These are phyloP conservation scores for Fusarium temperatum DNA, from an alignment of 2,329 filamentous ascomycete genomes.

Conservation along the genomic window DNA sequence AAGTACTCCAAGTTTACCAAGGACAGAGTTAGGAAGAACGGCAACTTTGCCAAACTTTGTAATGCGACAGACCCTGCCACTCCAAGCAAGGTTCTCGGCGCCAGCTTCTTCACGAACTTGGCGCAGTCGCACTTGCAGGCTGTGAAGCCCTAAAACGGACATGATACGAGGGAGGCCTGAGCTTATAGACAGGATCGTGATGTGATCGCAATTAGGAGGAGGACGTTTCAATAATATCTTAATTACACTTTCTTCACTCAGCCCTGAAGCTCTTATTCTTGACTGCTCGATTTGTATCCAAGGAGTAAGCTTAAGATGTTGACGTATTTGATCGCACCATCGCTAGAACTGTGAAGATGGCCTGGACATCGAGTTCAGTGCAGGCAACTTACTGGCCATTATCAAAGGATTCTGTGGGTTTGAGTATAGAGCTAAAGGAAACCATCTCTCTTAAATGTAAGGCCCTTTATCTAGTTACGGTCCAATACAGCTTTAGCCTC, in stretches of 20 bases:
- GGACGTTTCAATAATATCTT: background rate
- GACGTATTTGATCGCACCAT: no score
- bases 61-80: conserved; percentile 54
- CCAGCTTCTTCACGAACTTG: conserved; percentile 60
- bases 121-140: conserved; percentile 48
- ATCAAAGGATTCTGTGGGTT: no score
- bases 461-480: background rate
- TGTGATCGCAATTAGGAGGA: background rate
- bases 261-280: background rate
- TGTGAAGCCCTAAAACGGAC: background rate
- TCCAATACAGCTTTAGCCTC: background rate
- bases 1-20: conserved; percentile 53
- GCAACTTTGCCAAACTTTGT: conserved; percentile 60
- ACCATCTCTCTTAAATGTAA: background rate
- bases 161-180: no score
- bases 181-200: background rate
- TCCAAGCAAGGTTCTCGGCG: conserved; percentile 54
- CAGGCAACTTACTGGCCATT: background rate
- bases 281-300: background rate
- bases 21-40: conserved; percentile 49
- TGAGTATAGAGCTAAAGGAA: background rate
- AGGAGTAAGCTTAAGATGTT: background rate
- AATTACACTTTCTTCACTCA: background rate
- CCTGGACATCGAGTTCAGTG: no score
- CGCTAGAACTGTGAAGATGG: background rate